Evolutionary conservation across 2,329 filamentous ascomycete species (phyloP), one percentile per base, ranked within the genome.

Genomic region (Hypoxylon sp.): DNA sequence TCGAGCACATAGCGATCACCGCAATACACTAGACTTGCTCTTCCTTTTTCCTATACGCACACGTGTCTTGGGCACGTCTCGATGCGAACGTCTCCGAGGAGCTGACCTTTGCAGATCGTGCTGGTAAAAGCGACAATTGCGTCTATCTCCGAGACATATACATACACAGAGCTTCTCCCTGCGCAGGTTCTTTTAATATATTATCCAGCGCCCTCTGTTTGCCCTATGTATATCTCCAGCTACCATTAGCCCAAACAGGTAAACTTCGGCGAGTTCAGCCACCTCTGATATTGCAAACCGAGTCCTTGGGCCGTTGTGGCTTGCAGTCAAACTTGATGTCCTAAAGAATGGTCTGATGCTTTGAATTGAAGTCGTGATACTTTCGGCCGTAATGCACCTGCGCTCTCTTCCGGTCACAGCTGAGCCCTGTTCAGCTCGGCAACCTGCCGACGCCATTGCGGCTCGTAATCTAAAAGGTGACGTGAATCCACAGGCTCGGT

Each of bases 311-410:
- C 8, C n/a, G 34, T 27, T n/a, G 45, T 41, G 46, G 45, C 46
- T 23, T 50, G 29, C 53, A 30, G n/a, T 27, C 29, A 16, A 21
- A 16, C 34, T 3, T 19, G 8, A 39, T 23, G 27, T 21, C 19
- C 29, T 30, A n/a, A 19, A 14, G 16, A 45, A 21, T 51, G 45
- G 45, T 41, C 46, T 56, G 30, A 56, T 56, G n/a, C 9, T 23
- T 39, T 14, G 41, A 56, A 3, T 46, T 12, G 29, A 29, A 11
- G 23, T 6, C 34, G 37, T 39, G 16, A 23, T 27, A 2, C 32
- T 51, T 41, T 56, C 51, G 59, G 59, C 45, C 59, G 51, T 61
- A 61, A 16, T 48, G 29, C 50, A 11, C 23, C 12, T 25, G 25
- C 43, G 19, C 32, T 34, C 32, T 21, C 14, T 43, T 54, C 37